Evolutionary conservation across 768 basidiomycete genomes (phyloP).

Genomic region (Tephrocybe rancida): DNA sequence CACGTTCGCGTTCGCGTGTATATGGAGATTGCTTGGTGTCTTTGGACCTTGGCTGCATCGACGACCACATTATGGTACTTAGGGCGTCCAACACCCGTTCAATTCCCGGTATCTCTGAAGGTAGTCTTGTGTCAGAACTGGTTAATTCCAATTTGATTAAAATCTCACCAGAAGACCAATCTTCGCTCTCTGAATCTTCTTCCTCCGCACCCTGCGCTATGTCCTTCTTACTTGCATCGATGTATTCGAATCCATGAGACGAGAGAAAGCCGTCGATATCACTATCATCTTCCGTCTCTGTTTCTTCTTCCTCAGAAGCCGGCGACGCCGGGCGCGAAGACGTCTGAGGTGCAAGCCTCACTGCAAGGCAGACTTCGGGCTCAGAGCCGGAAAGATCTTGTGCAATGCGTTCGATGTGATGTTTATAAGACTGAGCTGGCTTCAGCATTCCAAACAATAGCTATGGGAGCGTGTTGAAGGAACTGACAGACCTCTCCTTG

Average conservation of each 20-base stretch:
- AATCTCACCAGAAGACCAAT: slow-evolving; percentile 26
- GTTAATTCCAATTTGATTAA: slow-evolving; percentile 8
- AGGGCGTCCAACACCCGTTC: slow-evolving; percentile 77
- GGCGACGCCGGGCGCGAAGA: neutral
- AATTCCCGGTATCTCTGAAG: slow-evolving; percentile 51
- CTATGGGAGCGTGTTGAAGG: slow-evolving; percentile 11
- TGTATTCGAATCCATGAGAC: slow-evolving; percentile 75
- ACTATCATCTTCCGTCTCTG: slow-evolving; percentile 45
- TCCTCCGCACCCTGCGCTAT: neutral
- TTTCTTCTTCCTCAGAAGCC: slow-evolving; percentile 21
- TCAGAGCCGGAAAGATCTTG: slow-evolving; percentile 51
- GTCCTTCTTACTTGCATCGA: slow-evolving; percentile 50
- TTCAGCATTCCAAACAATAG: slow-evolving; percentile 17
- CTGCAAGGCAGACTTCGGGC: slow-evolving; percentile 74
- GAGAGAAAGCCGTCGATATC: slow-evolving; percentile 70
- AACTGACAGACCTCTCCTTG: slow-evolving; percentile 58
- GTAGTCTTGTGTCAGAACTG: slow-evolving; percentile 1
- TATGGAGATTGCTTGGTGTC: slow-evolving; percentile 10
- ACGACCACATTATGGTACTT: slow-evolving; percentile 90
- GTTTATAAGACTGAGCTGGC: slow-evolving; percentile 53
- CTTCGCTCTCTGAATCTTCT: slow-evolving; percentile 11
- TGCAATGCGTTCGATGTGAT: slow-evolving; percentile 53
- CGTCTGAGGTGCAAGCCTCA: slow-evolving; percentile 44
- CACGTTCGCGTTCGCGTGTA: slow-evolving; percentile 28
- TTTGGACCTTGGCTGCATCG: slow-evolving; percentile 53